Conservation (phyloP, 139 green algal genomes). For the Tetradesmus obliquus region DNA sequence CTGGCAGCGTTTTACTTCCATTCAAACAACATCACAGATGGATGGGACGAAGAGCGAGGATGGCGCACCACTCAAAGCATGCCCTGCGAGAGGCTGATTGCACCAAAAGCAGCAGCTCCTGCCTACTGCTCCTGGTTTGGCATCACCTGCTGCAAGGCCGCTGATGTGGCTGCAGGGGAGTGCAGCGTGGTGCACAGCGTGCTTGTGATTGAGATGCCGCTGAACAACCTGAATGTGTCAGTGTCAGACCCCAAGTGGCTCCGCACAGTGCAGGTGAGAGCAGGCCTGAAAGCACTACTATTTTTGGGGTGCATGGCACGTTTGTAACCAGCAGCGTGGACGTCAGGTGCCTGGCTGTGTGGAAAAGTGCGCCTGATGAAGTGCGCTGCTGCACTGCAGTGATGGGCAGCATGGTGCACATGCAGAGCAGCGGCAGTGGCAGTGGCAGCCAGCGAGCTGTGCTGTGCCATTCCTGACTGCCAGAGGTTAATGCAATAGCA, state of each 20-base stretch:
- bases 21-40: background rate
- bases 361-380: background rate
- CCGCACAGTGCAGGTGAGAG: background rate
- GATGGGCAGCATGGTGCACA: background rate
- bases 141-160: conserved; percentile 13
- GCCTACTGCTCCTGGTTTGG: conserved; percentile 32
- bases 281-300: no score
- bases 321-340: background rate
- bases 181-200: conserved; percentile 7
- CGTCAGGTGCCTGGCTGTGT: background rate
- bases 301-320: background rate
- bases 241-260: background rate
- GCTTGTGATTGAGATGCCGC: background rate
- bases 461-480: background rate
- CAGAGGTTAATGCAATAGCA: background rate
- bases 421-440: background rate
- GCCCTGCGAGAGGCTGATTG: background rate
- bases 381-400: background rate
- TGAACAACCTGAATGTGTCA: conserved; percentile 5
- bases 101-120: background rate
- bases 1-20: background rate
- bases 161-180: no score
- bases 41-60: background rate
- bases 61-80: background rate
- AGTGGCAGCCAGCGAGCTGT: background rate